Base-by-base conservation (phyloP, 768 basidiomycete species). In the Russula olivacea region DNA sequence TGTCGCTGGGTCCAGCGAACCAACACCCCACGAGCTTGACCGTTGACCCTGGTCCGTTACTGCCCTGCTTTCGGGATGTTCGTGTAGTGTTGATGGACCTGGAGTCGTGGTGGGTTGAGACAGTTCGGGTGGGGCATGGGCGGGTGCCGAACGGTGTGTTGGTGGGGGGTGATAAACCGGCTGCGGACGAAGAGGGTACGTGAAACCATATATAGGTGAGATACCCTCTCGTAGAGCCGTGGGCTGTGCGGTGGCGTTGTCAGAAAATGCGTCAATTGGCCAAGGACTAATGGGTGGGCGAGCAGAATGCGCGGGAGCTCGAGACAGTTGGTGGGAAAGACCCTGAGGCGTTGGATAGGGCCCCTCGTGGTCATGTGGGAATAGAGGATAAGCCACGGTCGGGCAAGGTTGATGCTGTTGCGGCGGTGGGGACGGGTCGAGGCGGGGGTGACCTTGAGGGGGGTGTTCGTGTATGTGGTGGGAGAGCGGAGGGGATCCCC, bases 1-100 rank as follows among this genome's bases (percentile, higher is more conserved):
- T 0, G 86, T 87, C 2, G 77, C 66, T 1, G 83, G 83, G 71
- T 88, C 84, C 41, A 88, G 76, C 0, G 84, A 83, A 43, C 86
- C 86, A 0, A 83, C 5, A 77, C 57, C 63, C 65, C 59, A 65
- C 47, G 50, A 32, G 11, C 48, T 54, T 2, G 41, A 7, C 28
- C 30, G 48, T 6, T 55, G 54, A 17, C 48, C 11, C 14, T 41
- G 48, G n/a, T 55, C 54, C 28, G n/a, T 11, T 0, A 12, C 34
- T 28, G 17, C 2, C 6, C 25, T 28, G 1, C 45, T 47, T 25
- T 51, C 54, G 7, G 21, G 43, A 38, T 45, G 38, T 30, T 55
- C 58, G 4, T 45, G 58, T 8, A 21, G 23, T 6, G 32, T 48
- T 0, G 54, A 14, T 9, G 28, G 53, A 11, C 40, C 38, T 34